Evolutionary conservation across 2,329 filamentous ascomycete species (phyloP).

Genomic region (Penicillium sp.): DNA sequence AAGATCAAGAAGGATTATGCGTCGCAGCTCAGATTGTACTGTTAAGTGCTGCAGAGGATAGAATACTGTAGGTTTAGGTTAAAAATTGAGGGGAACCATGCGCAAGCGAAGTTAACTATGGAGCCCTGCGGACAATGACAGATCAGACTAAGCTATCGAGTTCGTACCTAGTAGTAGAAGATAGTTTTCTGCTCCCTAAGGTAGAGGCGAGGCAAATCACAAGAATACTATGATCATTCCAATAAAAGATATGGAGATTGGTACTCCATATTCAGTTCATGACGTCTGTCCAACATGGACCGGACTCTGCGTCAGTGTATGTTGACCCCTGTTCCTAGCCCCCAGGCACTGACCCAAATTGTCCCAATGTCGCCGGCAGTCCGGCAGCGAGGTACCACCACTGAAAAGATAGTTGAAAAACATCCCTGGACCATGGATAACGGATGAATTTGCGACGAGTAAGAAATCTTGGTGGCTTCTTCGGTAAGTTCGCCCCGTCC

Average conservation of each 20-base stretch:
- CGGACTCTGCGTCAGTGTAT: too few relatives aligned
- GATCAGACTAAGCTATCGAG: slow-evolving; percentile 12
- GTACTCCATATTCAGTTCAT: neutral
- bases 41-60: too few relatives aligned
- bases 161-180: neutral
- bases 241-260: neutral
- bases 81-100: neutral
- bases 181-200: neutral
- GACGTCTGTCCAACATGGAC: neutral
- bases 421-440: too few relatives aligned
- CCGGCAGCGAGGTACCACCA: neutral
- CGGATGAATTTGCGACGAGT: neutral
- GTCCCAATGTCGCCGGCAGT: neutral
- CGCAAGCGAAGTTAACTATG: neutral
- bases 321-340: neutral
- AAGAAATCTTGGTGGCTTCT: slow-evolving; percentile 8
- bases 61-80: too few relatives aligned
- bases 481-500: slow-evolving; percentile 12
- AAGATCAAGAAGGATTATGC: neutral
- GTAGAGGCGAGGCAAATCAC: neutral
- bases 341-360: neutral
- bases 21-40: neutral
- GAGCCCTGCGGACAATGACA: slow-evolving; percentile 7
- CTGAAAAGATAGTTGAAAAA: too few relatives aligned
- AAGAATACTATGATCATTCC: neutral